A percentile compares a stretch with the other conserved stretches of the same genome.
These are phyloP conservation scores for Chytriomyces hyalinus DNA, from an alignment of 192 early-diverging fungal genomes.

Conservation along the genomic window DNA sequence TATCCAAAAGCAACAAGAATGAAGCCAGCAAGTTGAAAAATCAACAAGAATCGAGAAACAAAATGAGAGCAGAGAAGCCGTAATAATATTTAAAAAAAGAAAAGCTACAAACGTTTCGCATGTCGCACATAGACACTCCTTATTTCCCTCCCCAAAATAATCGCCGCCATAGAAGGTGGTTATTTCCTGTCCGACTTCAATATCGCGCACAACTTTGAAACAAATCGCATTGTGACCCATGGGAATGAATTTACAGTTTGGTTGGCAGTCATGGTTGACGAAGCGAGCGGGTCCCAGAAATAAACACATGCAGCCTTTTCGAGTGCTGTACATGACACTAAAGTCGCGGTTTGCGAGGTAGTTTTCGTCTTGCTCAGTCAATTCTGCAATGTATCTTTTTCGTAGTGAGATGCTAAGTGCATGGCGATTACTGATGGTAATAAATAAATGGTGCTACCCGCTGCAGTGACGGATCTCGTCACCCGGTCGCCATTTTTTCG, in stretches of 20 bases:
- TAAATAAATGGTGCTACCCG: conserved; percentile 37
- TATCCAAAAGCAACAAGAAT: background rate
- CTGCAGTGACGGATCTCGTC: conserved; percentile 53
- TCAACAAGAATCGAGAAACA: background rate
- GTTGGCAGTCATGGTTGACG: conserved; percentile 76
- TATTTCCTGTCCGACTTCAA: conserved; percentile 73
- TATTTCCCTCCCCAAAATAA: conserved; percentile 74
- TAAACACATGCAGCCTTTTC: conserved; percentile 60
- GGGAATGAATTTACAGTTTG: conserved; percentile 62
- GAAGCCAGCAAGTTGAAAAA: background rate
- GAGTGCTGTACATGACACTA: conserved; percentile 68
- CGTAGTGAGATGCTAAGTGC: background rate
- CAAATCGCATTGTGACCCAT: conserved; percentile 54
- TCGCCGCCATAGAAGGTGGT: conserved; percentile 68
- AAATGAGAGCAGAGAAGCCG: too few species aligned
- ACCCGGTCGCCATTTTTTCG: conserved; percentile 53
- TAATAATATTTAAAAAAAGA: too few species aligned
- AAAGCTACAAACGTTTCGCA: conserved; percentile 63
- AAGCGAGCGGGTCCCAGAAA: conserved; percentile 77
- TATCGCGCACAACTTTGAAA: conserved; percentile 72
- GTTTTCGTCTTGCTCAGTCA: conserved; percentile 54
- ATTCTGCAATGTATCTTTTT: conserved; percentile 51
- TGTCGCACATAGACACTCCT: conserved; percentile 73
- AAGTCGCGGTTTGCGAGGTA: conserved; percentile 61
- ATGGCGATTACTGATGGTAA: background rate